Conservation (phyloP, 805 yeast genomes). For the Candida dajiaensis region DNA sequence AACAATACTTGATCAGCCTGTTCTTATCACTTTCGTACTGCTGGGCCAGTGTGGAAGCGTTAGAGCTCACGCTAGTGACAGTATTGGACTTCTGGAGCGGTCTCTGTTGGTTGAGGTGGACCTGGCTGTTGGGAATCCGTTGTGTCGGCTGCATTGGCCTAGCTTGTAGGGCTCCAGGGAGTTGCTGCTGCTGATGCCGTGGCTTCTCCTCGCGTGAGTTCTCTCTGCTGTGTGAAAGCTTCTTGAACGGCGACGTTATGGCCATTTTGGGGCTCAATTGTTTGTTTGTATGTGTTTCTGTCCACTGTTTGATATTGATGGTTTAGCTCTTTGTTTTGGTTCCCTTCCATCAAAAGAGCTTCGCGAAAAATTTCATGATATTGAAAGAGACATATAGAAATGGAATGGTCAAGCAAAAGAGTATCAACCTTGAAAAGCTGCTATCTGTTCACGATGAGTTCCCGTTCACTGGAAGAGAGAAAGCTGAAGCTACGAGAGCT, state of each 20-base stretch:
- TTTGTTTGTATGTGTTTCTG: no score
- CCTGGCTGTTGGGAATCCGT: conserved; percentile 5
- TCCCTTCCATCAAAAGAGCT: no score
- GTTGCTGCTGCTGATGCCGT: background rate
- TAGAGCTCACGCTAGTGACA: conserved; percentile 18
- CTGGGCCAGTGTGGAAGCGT: conserved; percentile 37
- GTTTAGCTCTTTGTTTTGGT: no score
- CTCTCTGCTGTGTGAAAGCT: conserved; percentile 27
- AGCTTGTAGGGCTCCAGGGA: conserved; percentile 7
- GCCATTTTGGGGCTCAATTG: conserved; percentile 14
- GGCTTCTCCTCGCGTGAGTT: conserved; percentile 24
- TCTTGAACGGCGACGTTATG: conserved; percentile 32
- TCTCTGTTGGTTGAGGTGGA: conserved; percentile 6
- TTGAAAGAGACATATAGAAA: no score
- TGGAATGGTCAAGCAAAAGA: no score
- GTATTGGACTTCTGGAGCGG: conserved; percentile 26
- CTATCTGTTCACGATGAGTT: background rate
- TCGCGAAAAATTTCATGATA: background rate
- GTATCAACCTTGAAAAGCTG: no score
- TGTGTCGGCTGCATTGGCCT: conserved; percentile 6
- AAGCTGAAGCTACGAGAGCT: conserved; percentile 24
- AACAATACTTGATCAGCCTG: conserved; percentile 42
- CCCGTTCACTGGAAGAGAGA: background rate
- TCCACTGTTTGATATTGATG: no score
- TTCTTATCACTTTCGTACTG: conserved; percentile 54